phyloP scores from a whole-genome alignment of 2,329 filamentous ascomycete species.

The Aciculosporium take region DNA sequence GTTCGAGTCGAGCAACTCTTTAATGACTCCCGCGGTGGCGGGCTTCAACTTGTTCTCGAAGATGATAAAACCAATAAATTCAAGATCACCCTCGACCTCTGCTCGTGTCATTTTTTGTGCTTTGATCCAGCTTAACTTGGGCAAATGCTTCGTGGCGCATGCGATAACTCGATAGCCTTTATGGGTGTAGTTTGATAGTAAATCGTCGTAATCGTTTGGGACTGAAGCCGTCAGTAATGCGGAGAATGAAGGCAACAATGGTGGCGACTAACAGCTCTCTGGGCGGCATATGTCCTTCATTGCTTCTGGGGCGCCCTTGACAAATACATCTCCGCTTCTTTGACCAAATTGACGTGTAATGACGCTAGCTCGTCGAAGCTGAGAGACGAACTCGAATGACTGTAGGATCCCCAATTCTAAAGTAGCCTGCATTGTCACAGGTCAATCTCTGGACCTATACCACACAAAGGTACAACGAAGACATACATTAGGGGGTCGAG shows the following conservation, averaged over 20 bases:
- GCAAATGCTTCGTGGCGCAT: constrained; percentile 78
- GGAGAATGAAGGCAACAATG: neutral
- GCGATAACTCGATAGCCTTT: constrained; percentile 93
- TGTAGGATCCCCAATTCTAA: constrained; percentile 85
- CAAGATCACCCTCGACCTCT: constrained; percentile 69
- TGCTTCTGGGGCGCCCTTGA: constrained; percentile 92
- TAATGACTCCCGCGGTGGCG: constrained; percentile 64
- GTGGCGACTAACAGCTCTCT: constrained; percentile 51
- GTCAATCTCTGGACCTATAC: constrained; percentile 9
- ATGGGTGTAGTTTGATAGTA: constrained; percentile 83
- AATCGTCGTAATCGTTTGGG: constrained; percentile 77
- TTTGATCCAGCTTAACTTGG: constrained; percentile 83
- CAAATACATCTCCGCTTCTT: constrained; percentile 73
- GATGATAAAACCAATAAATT: constrained; percentile 92
- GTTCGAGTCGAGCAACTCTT: constrained; percentile 67
- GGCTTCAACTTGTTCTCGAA: constrained; percentile 98
- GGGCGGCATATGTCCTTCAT: constrained; percentile 85
- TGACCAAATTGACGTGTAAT: constrained; percentile 80
- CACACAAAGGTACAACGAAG: neutral
- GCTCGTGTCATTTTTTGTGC: constrained; percentile 83
- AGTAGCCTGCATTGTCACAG: constrained; percentile 25
- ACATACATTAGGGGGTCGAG: constrained; percentile 53
- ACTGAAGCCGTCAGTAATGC: constrained; percentile 31
- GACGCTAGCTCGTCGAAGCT: constrained; percentile 82
- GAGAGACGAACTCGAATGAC: constrained; percentile 87